A percentile compares a stretch with the other conserved stretches of the same genome.
Evolutionary conservation across 2,329 filamentous ascomycete genomes (phyloP).

Genomic region (Apiospora marii): DNA sequence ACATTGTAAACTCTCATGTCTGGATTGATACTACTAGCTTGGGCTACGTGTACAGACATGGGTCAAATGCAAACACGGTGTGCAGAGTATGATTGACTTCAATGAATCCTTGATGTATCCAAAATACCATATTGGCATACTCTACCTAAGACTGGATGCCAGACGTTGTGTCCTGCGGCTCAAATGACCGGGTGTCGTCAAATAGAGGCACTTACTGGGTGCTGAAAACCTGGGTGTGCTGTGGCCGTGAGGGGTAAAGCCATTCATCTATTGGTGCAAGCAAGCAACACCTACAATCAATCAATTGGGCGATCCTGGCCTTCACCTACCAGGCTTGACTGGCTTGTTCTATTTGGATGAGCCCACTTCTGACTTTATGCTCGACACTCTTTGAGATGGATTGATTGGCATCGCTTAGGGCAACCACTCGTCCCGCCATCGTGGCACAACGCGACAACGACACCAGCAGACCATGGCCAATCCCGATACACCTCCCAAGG

Average conservation of each 20-base stretch:
- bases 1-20: background rate
- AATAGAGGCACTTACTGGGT: no score
- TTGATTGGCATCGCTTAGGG: background rate
- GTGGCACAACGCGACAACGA: background rate
- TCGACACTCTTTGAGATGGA: background rate
- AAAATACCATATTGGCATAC: no score
- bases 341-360: background rate
- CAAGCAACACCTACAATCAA: background rate
- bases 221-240: no score
- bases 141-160: no score
- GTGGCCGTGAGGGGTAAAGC: no score
- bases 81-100: no score
- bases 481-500: background rate
- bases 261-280: no score
- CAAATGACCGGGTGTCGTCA: no score
- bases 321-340: no score
- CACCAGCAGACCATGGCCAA: background rate
- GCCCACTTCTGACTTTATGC: background rate
- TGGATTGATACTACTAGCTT: background rate
- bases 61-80: no score
- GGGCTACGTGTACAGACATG: background rate
- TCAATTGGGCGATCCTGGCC: background rate
- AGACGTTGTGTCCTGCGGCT: no score
- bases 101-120: no score
- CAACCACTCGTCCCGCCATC: background rate